Conservation (phyloP, 2,329 filamentous ascomycete genomes). For the Juglanconis juglandina region DNA sequence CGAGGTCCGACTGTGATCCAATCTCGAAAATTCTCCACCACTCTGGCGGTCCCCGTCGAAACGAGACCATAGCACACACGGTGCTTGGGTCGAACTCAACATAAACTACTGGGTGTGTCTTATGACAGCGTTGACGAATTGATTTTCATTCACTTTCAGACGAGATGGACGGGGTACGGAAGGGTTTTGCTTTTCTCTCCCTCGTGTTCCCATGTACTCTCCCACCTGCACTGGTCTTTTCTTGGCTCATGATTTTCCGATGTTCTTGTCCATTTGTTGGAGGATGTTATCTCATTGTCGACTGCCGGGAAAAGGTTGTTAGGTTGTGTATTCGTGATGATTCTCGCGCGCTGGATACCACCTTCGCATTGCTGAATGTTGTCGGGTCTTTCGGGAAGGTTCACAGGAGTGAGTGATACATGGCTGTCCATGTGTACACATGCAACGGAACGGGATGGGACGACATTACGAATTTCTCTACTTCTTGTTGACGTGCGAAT, state of each 20-base stretch:
- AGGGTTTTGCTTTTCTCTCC: not conserved
- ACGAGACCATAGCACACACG: not conserved
- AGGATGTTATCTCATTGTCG: conserved; percentile 1
- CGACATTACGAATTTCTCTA: conserved; percentile 19
- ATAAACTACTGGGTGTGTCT: not conserved
- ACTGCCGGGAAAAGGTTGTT: conserved; percentile 17
- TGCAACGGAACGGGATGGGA: not conserved
- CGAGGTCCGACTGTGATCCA: not conserved
- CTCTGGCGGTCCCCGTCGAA: not conserved
- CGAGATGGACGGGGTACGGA: not conserved
- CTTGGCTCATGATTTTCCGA: conserved; percentile 13
- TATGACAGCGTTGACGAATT: conserved; percentile 1
- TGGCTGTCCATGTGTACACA: conserved; percentile 6
- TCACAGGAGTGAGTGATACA: conserved; percentile 8
- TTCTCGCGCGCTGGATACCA: conserved; percentile 28
- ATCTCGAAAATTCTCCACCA: not conserved
- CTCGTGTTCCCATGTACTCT: not conserved
- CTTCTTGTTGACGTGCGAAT: conserved; percentile 9
- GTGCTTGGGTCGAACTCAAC: not conserved
- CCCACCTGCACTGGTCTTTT: not conserved
- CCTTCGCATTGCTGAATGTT: conserved; percentile 23
- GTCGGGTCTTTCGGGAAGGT: conserved; percentile 18
- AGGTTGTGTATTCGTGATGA: conserved; percentile 21
- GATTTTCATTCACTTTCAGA: not conserved
- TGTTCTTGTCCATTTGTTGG: conserved; percentile 15